A percentile compares a stretch with the other conserved stretches of the same genome.
phyloP scores from a whole-genome alignment of 129 eudicot genomes.

The Apium graveolens region DNA sequence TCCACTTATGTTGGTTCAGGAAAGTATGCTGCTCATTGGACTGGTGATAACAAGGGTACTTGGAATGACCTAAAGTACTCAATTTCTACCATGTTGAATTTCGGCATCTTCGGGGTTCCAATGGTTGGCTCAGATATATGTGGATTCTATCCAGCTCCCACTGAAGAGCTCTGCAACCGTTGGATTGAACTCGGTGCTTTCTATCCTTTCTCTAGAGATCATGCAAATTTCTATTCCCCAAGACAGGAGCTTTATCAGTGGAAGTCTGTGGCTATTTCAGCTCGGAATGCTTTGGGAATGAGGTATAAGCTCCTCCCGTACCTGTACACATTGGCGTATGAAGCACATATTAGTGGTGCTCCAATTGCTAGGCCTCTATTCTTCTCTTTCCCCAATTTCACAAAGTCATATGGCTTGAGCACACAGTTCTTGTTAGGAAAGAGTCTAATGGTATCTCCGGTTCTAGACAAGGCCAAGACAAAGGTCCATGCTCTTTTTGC shows the following conservation, averaged over 20 bases:
- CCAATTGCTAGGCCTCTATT: constrained; percentile 93
- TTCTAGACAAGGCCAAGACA: constrained; percentile 64
- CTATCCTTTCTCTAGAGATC: constrained; percentile 91
- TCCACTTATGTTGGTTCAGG: constrained; percentile 94
- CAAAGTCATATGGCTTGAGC: constrained; percentile 52
- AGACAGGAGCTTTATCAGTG: constrained; percentile 93
- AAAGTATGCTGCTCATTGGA: constrained; percentile 93
- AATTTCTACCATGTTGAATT: constrained; percentile 79
- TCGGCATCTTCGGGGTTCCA: constrained; percentile 91
- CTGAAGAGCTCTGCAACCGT: constrained; percentile 92
- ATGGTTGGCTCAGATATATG: constrained; percentile 98
- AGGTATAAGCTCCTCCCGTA: constrained; percentile 82
- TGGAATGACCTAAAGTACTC: constrained; percentile 80
- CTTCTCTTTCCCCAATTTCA: constrained; percentile 57
- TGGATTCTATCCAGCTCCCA: constrained; percentile 80
- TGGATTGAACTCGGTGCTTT: constrained; percentile 97
- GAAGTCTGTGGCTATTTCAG: constrained; percentile 76
- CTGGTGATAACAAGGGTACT: constrained; percentile 91
- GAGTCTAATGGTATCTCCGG: constrained; percentile 90
- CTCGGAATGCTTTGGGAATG: constrained; percentile 85
- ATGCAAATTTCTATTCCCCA: constrained; percentile 77
- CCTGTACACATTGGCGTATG: constrained; percentile 70
- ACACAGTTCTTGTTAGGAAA: constrained; percentile 81
- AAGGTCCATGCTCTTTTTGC: constrained; percentile 61
- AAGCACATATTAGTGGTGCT: constrained; percentile 69